Percentiles rank a stretch among this genome's conserved stretches.
These are phyloP conservation scores for Aspergillus brasiliensis DNA, from an alignment of 2,329 filamentous ascomycete species.

Conservation along the genomic window DNA sequence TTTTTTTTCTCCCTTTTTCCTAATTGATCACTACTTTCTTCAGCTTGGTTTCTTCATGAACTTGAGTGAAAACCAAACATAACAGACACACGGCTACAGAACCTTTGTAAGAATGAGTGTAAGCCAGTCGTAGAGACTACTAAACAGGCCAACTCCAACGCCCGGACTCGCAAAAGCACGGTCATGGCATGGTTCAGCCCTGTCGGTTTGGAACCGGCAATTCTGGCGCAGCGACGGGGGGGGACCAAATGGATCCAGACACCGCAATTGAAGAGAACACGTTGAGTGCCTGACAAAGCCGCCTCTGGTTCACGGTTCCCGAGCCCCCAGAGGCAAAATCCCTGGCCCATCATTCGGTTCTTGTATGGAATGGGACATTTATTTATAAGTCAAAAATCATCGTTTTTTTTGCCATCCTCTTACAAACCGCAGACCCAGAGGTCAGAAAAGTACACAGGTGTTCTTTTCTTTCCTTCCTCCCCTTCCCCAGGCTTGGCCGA, in stretches of 20 bases:
- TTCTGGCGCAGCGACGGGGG: constrained; percentile 7
- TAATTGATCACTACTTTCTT: not conserved
- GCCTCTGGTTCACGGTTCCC: constrained; percentile 5
- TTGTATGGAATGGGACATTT: not conserved
- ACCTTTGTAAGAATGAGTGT: no score
- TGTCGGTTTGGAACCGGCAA: constrained; percentile 20
- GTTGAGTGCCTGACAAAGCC: constrained; percentile 19
- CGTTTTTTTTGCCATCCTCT: not conserved
- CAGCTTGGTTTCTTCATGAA: not conserved
- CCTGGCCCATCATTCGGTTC: not conserved
- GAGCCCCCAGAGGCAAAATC: constrained; percentile 7
- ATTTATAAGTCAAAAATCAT: not conserved
- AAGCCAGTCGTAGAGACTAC: no score
- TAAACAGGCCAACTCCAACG: not conserved
- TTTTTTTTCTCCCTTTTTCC: not conserved
- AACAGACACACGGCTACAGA: no score
- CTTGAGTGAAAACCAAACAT: not conserved
- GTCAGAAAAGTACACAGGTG: no score
- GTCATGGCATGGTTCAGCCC: constrained; percentile 24
- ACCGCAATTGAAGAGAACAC: constrained; percentile 26
- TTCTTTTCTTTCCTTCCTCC: not conserved
- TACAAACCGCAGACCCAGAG: not conserved
- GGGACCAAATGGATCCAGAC: constrained; percentile 12
- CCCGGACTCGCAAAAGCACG: not conserved
- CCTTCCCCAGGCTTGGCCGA: not conserved